Percentiles rank a stretch among this genome's conserved stretches.
phyloP scores from a whole-genome alignment of 2,329 filamentous ascomycete genomes.

The Pseudohalonectria lignicola region DNA sequence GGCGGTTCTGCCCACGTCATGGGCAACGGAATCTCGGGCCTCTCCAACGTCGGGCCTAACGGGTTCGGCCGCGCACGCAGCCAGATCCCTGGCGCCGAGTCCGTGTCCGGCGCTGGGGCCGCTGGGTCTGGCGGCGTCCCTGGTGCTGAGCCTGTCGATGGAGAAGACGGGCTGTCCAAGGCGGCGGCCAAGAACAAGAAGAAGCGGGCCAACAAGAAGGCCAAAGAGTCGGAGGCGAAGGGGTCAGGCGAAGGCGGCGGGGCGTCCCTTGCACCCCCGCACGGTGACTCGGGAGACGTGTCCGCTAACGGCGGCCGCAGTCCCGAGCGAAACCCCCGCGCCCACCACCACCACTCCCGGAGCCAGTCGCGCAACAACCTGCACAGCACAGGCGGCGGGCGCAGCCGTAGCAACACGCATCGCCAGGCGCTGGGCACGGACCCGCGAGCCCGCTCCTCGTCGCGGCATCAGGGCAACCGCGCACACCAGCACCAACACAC shows the following conservation, averaged over 20 bases:
- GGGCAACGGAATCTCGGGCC: conserved; percentile 66
- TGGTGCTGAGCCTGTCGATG: conserved; percentile 39
- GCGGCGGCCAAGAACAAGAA: conserved; percentile 95
- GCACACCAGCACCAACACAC: conserved; percentile 12
- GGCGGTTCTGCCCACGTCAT: conserved; percentile 75
- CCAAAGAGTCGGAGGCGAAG: conserved; percentile 59
- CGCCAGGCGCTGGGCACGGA: conserved; percentile 9
- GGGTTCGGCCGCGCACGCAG: conserved; percentile 71
- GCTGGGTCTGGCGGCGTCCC: conserved; percentile 60
- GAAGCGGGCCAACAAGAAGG: conserved; percentile 87
- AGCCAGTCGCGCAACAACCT: conserved; percentile 41
- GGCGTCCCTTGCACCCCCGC: conserved; percentile 35
- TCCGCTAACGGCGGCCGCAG: conserved; percentile 46
- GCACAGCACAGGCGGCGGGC: conserved; percentile 34
- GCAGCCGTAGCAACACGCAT: conserved; percentile 39
- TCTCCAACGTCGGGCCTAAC: conserved; percentile 62
- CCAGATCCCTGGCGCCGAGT: conserved; percentile 78
- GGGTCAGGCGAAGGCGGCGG: conserved; percentile 32
- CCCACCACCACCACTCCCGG: conserved; percentile 31
- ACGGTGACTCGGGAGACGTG: conserved; percentile 26
- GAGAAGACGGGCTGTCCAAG: conserved; percentile 70
- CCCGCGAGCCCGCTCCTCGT: conserved; percentile 9
- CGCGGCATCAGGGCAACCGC: conserved; percentile 15
- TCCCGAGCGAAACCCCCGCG: conserved; percentile 48
- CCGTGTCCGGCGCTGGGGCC: conserved; percentile 49